A percentile compares a stretch with the other conserved stretches of the same genome.
phyloP scores from a whole-genome alignment of 306 rosid species.

The Quercus suber region DNA sequence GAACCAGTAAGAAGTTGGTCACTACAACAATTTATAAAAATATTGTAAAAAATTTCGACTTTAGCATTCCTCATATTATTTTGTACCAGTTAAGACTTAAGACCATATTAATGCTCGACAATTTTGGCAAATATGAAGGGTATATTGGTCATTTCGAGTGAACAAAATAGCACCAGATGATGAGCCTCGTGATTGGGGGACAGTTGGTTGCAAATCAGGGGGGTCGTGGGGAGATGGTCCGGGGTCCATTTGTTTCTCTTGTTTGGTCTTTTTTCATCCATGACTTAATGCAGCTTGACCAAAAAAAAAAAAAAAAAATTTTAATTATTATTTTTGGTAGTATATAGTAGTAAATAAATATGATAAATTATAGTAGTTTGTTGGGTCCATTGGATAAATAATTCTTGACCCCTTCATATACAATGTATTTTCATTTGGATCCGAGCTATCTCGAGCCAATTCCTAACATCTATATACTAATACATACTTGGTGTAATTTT shows the following conservation, averaged over 20 bases:
- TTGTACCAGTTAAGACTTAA: too few species aligned
- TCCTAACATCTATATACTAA: too few species aligned
- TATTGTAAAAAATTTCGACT: fast-evolving
- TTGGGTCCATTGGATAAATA: neutral
- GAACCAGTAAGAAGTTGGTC: fast-evolving
- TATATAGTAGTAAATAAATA: too few species aligned
- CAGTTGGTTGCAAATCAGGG: conserved; percentile 28
- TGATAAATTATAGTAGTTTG: neutral
- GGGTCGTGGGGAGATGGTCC: neutral
- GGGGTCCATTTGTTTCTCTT: conserved; percentile 38
- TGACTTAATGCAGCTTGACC: too few species aligned
- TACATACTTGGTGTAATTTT: too few species aligned
- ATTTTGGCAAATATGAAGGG: neutral
- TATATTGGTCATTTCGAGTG: neutral
- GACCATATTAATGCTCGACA: neutral
- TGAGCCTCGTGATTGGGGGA: conserved; percentile 37
- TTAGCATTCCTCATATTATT: too few species aligned
- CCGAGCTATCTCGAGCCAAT: too few species aligned
- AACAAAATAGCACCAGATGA: conserved; percentile 17
- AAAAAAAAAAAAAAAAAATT: too few species aligned
- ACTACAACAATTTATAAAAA: too few species aligned
- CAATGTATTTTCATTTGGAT: neutral
- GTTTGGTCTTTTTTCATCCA: too few species aligned
- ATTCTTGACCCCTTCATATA: neutral
- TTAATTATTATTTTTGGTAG: too few species aligned